Conservation (phyloP, 345 rosid genomes). For the Lepidium aucheri region DNA sequence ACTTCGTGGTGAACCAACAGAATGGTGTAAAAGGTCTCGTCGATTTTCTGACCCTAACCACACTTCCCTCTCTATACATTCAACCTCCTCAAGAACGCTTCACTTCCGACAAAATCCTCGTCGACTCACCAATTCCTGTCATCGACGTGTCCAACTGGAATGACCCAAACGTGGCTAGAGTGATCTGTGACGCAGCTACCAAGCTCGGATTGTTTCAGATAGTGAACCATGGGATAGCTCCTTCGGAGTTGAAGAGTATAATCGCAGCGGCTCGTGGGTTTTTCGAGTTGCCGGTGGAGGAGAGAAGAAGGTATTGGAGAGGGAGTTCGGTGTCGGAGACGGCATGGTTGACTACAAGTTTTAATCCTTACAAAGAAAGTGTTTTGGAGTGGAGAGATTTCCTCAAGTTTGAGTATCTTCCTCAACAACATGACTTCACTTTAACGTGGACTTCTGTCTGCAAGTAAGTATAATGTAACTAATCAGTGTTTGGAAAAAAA, state of each 20-base stretch:
- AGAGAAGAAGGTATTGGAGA: slow-evolving; percentile 31
- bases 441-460: slow-evolving; percentile 23
- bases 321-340: slow-evolving; percentile 26
- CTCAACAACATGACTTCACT: slow-evolving; percentile 7
- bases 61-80: slow-evolving; percentile 30
- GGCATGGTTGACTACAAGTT: slow-evolving; percentile 27
- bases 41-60: slow-evolving; percentile 15
- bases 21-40: slow-evolving; percentile 43
- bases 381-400: slow-evolving; percentile 46
- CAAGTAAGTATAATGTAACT: slow-evolving; percentile 4
- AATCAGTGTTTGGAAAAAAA: too few relatives aligned
- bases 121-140: slow-evolving; percentile 14
- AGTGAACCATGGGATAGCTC: slow-evolving; percentile 23
- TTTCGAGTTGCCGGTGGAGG: slow-evolving; percentile 29
- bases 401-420: slow-evolving; percentile 29
- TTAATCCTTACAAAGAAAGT: slow-evolving; percentile 20
- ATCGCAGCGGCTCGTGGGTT: slow-evolving; percentile 30
- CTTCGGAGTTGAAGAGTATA: slow-evolving; percentile 20
- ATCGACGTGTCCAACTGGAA: slow-evolving; percentile 27
- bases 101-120: slow-evolving; percentile 18
- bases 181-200: slow-evolving; percentile 21
- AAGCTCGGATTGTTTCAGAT: slow-evolving; percentile 28
- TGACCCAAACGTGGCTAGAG: neutral
- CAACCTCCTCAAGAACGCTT: slow-evolving; percentile 35
- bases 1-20: slow-evolving; percentile 35